Conservation (phyloP, 768 basidiomycete species). For the Suillus occidentalis region DNA sequence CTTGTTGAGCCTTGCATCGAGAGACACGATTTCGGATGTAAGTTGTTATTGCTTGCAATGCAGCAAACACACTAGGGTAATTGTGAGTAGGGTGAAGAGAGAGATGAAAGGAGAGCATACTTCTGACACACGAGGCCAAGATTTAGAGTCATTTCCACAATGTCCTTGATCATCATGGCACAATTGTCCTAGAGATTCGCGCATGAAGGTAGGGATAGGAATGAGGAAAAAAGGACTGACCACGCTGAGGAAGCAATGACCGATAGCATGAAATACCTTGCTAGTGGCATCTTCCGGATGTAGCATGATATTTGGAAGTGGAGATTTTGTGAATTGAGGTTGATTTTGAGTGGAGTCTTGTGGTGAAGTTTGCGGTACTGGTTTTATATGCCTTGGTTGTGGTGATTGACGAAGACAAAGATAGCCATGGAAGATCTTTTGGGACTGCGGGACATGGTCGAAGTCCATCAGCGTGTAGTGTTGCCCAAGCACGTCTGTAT, state of each 20-base stretch:
- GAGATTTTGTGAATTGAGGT: conserved; percentile 45
- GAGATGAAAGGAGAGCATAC: conserved; percentile 47
- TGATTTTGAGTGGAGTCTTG: conserved; percentile 17
- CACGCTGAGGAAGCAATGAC: conserved; percentile 70
- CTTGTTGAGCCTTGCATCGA: too few relatives aligned
- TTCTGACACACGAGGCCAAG: conserved; percentile 76
- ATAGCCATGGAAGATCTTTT: too few relatives aligned
- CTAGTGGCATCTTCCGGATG: conserved; percentile 73
- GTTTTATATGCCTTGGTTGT: conserved; percentile 34
- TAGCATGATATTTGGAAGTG: conserved; percentile 62
- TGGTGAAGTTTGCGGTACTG: conserved; percentile 24
- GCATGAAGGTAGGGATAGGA: conserved; percentile 13
- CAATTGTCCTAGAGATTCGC: conserved; percentile 58
- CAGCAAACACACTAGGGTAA: too few relatives aligned
- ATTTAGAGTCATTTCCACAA: conserved; percentile 66
- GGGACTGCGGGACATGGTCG: too few relatives aligned
- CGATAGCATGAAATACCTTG: conserved; percentile 74
- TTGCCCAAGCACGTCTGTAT: too few relatives aligned
- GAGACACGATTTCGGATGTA: too few relatives aligned
- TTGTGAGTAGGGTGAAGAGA: too few relatives aligned
- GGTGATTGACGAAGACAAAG: conserved; percentile 48
- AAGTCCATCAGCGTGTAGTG: too few relatives aligned
- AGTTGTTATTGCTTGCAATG: too few relatives aligned
- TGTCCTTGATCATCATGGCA: conserved; percentile 85
- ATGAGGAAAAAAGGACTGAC: conserved; percentile 41